Conservation (phyloP, 129 eudicot species). For the Daucus carota region DNA sequence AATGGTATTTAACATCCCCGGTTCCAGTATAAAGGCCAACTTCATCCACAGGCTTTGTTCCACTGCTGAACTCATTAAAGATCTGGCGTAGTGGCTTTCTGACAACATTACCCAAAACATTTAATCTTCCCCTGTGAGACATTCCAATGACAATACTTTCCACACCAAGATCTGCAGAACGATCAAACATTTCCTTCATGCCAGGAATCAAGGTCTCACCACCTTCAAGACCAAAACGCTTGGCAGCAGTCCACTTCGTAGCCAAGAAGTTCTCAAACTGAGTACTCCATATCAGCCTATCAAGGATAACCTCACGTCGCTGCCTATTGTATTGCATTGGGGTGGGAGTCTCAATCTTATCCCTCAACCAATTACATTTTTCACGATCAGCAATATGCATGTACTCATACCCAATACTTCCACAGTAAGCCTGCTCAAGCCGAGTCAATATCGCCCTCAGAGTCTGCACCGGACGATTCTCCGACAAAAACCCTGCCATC, state of each 20-base stretch:
- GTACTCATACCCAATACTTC: conserved; percentile 86
- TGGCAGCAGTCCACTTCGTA: conserved; percentile 98
- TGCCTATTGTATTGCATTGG: conserved; percentile 69
- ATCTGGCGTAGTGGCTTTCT: conserved; percentile 83
- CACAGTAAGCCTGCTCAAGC: conserved; percentile 94
- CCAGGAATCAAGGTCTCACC: conserved; percentile 97
- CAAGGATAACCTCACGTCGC: conserved; percentile 89
- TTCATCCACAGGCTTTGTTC: conserved; percentile 80
- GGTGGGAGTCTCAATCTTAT: conserved; percentile 88
- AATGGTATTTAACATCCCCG: conserved; percentile 92
- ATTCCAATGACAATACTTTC: conserved; percentile 97
- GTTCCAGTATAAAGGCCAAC: conserved; percentile 96
- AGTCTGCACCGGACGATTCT: conserved; percentile 94
- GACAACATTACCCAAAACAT: conserved; percentile 91
- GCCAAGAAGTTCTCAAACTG: conserved; percentile 97
- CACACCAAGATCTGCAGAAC: conserved; percentile 95
- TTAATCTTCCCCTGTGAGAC: conserved; percentile 94
- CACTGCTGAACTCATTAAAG: conserved; percentile 90
- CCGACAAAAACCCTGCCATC: conserved; percentile 90
- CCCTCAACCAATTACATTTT: conserved; percentile 88
- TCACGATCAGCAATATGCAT: conserved; percentile 96
- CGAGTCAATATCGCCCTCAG: conserved; percentile 75
- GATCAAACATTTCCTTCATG: conserved; percentile 98
- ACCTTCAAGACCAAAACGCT: conserved; percentile 96
- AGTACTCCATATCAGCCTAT: conserved; percentile 91